Base-by-base conservation (phyloP, 192 early-diverging fungal genomes). In the Chytriomyces hyalinus region DNA sequence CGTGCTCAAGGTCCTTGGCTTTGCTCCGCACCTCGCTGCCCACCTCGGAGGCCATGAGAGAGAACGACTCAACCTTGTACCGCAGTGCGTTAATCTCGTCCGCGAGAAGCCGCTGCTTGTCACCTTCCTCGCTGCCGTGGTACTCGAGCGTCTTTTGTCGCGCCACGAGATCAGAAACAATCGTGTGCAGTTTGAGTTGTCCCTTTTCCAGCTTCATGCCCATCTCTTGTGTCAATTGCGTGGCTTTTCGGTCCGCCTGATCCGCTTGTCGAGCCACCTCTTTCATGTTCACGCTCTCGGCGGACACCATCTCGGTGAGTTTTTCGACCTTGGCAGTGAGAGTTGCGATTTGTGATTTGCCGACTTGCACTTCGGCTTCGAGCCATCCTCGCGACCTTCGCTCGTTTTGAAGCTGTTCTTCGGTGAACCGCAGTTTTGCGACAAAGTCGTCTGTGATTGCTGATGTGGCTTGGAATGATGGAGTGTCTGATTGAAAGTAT, bases 301-400 rank as follows among this genome's bases (percentile, higher is more conserved):
- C 48, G 7, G 75, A 11, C 0, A 80, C 17, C 20, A 49, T 22
- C 22, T 75, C 73, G 15, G 57, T 10, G 49, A 85, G 69, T 28
- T 77, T 64, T 46, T 85, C 84, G 3, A 85, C 70, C 36, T 80
- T 75, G 0, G 82, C 84, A 24, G 74, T 46, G 20, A 85, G 68
- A 5, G 74, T 60, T 44, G 84, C 81, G 9, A 85, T 36, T 17
- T 66, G 48, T 6, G 70, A 26, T 69, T 85, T 85, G 4, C 78
- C 78, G 5, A 67, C 9, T 48, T 83, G 80, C 24, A 85, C 46
- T 44, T 85, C 84, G 48, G 75, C 45, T 63, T 85, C 84, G 28
- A 85, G 78, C 77, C 77, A 77, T 3, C 49, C 59, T 7, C 81
- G 81, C 5, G 61, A 15, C 3, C 84, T 70, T 4, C 81, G 78